Evolutionary conservation across 2,329 filamentous ascomycete species (phyloP), one percentile per base, ranked within the genome.

Genomic region (Xylaria multiplex): DNA sequence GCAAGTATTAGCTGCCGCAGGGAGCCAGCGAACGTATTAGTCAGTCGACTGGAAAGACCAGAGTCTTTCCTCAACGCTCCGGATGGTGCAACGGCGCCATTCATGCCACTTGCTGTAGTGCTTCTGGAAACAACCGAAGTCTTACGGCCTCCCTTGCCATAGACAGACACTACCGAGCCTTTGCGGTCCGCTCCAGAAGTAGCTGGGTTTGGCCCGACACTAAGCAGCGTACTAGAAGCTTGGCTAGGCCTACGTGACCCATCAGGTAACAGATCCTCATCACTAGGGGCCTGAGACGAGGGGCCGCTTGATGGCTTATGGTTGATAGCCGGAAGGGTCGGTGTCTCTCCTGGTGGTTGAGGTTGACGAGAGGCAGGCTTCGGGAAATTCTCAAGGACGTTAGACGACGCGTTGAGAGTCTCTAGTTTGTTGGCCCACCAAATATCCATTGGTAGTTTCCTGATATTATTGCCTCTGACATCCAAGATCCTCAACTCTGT

Each of bases 351-450:
- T 2, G 87, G 86, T 9, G 85, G 79, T 57, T 91, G 88, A 19
- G 89, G 87, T 53, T 88, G 82, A 54, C 92, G 88, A 8, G 91
- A 91, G 1, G 90, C 86, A 24, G 93, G 93, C 76, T 97, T 97
- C 0, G 96, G 96, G 76, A 99, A 98, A 46, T 88, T 89, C 57
- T 94, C 91, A 22, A 99, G 84, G 6, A 98, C 90, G 72, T 99
- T 99, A 11, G 96, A 97, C 0, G 95, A 98, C 13, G 97, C 90
- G 73, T 99, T 99, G 65, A 99, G 86, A 0, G 91, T 95, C 78
- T 98, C 94, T 61, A 99, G 81, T 76, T 91, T 93, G 72, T 91
- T 90, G 58, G 95, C 95, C 84, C 93, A 95, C 96, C 96, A 99
- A n/a, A 99, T 86, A 76, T 99, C 96, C 75, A 92, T 88, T 1